Evolutionary conservation across 345 rosid genomes (phyloP).

Genomic region (Aquilaria sinensis): DNA sequence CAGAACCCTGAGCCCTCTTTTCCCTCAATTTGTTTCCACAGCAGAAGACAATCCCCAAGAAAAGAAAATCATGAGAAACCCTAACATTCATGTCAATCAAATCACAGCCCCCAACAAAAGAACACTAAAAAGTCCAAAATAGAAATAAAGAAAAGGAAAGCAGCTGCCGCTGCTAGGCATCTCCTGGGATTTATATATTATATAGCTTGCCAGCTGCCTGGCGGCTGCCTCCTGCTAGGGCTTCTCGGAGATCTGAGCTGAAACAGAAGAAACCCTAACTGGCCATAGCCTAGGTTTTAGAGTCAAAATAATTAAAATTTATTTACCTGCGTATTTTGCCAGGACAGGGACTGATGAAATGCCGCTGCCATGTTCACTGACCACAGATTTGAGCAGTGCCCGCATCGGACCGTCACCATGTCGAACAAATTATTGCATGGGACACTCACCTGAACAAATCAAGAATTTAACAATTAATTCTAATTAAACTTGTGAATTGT

Average conservation of each 20-base stretch:
- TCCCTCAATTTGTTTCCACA: conserved; percentile 9
- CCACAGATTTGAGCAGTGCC: conserved; percentile 93
- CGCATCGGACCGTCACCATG: conserved; percentile 95
- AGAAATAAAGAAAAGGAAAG: conserved; percentile 5
- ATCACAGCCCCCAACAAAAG: conserved; percentile 21
- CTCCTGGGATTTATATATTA: no score
- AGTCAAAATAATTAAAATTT: not conserved
- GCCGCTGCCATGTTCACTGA: conserved; percentile 98
- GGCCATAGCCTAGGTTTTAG: conserved; percentile 30
- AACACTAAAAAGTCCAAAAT: not conserved
- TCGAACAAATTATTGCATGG: conserved; percentile 88
- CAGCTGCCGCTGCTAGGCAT: no score
- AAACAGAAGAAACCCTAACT: conserved; percentile 13
- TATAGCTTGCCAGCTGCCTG: no score
- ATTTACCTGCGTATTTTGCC: conserved; percentile 68
- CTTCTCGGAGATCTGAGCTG: conserved; percentile 23
- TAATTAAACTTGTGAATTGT: no score
- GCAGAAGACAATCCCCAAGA: conserved; percentile 30
- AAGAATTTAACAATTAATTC: not conserved
- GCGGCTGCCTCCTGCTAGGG: conserved; percentile 29
- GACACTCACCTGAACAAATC: conserved; percentile 71
- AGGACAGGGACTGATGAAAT: conserved; percentile 63
- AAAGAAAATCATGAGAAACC: conserved; percentile 37
- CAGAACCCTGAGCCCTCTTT: conserved; percentile 11
- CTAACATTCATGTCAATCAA: conserved; percentile 40